A percentile compares a stretch with the other conserved stretches of the same genome.
Evolutionary conservation across 164 flowering plant genomes (phyloP).

Genomic region (Tetracentron sinense): DNA sequence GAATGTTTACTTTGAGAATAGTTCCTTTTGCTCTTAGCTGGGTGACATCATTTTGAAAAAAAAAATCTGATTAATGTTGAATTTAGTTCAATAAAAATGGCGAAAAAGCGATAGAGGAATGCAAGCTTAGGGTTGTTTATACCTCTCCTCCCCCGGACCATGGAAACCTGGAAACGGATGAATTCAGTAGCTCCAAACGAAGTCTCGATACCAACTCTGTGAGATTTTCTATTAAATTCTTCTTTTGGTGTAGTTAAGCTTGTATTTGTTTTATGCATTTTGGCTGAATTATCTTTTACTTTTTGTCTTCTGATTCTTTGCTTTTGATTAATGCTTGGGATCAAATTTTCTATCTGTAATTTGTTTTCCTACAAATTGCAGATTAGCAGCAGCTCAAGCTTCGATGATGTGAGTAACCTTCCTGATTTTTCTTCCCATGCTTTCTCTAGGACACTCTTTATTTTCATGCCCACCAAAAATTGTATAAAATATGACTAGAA

Average conservation of each 20-base stretch:
- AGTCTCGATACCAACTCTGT: constrained; percentile 40
- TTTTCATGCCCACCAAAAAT: neutral
- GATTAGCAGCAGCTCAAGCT: constrained; percentile 12
- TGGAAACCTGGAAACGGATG: constrained; percentile 36
- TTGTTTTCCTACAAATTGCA: constrained; percentile 9
- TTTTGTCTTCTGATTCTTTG: neutral
- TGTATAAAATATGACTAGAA: neutral
- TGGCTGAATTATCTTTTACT: neutral
- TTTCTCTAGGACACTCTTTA: neutral
- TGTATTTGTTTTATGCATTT: neutral
- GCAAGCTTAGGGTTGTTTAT: constrained; percentile 76
- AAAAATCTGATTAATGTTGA: neutral
- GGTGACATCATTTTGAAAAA: neutral
- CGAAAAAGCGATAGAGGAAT: constrained; percentile 61
- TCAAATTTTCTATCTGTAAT: neutral
- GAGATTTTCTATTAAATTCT: constrained; percentile 21
- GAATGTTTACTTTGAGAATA: constrained; percentile 17
- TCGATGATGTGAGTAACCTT: constrained; percentile 13
- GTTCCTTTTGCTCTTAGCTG: neutral
- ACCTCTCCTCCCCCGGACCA: constrained; percentile 27
- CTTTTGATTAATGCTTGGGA: neutral
- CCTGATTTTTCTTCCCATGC: neutral
- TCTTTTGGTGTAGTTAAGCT: neutral
- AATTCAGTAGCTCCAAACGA: constrained; percentile 19
- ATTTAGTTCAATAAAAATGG: constrained; percentile 71